A percentile compares a stretch with the other conserved stretches of the same genome.
These are phyloP conservation scores for Ceratocystis eucalypticola DNA, from an alignment of 2,329 filamentous ascomycete genomes.

Conservation along the genomic window DNA sequence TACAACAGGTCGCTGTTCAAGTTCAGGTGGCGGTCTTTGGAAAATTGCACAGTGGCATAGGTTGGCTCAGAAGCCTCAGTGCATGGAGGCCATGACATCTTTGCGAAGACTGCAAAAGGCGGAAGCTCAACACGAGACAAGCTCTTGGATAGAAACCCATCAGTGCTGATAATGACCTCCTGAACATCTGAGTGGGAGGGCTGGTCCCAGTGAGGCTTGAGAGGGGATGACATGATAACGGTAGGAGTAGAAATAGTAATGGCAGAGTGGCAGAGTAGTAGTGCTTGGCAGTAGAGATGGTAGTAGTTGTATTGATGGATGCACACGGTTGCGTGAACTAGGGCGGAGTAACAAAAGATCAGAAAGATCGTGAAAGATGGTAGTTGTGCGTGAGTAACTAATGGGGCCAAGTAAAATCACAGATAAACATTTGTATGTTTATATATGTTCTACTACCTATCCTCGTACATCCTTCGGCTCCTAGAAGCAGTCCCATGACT, in stretches of 20 bases:
- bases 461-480: background rate
- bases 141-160: conserved; percentile 47
- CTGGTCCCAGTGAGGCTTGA: conserved; percentile 45
- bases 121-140: conserved; percentile 41
- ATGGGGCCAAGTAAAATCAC: too few relatives aligned
- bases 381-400: background rate
- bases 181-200: conserved; percentile 48
- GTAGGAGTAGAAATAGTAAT: background rate
- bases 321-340: background rate
- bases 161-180: conserved; percentile 40
- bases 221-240: conserved; percentile 36
- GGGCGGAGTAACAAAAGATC: background rate
- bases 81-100: conserved; percentile 51
- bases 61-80: conserved; percentile 41
- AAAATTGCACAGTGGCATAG: conserved; percentile 52
- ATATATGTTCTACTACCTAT: background rate
- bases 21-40: conserved; percentile 41
- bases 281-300: background rate
- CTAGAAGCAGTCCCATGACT: background rate
- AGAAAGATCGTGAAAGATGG: background rate
- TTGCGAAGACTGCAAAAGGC: conserved; percentile 52
- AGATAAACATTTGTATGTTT: background rate
- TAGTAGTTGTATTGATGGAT: background rate
- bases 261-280: background rate
- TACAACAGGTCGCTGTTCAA: conserved; percentile 54